Evolutionary conservation across 371 early-diverging fungal genomes (phyloP), one percentile per base, ranked within the genome.

Genomic region (Umbelopsis sp.): DNA sequence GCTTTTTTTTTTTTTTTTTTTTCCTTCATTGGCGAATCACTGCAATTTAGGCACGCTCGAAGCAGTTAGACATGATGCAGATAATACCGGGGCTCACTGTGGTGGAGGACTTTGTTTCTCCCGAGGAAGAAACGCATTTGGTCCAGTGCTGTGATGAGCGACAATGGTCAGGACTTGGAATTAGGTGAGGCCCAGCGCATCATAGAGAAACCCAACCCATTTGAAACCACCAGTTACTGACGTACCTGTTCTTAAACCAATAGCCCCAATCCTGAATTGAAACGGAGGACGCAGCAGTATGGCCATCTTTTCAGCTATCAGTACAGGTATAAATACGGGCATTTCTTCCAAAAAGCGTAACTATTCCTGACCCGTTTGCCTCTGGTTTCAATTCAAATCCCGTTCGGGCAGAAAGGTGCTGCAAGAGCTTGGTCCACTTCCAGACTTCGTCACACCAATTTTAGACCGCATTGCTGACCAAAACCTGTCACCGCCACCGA

Each of bases 261-360:
- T 48, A 83, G 81, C 24, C 92, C 91, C n/a, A 92, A 91, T 70
- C 90, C 91, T 53, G 91, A 93, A 72, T 74, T 93, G 76, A 85
- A 85, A 63, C 74, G 93, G 68, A 74, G 91, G 51, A 91, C 92
- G 11, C 92, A 91, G 72, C 91, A 91, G 65, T 92, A 90, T 72
- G 93, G 93, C 0, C 85, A 88, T 64, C 73, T 85, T 16, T 93
- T 92, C 63, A 87, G 86, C 57, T 93, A 90, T 76, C 83, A 87
- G 35, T 81, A 87, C 46, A 80, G 90, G 90, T 87, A 83, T 38
- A 67, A 35, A 57, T 57, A 7, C 62, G 25, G 64, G 41, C 25
- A 65, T 65, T 44, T 32, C 46, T 44, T 50, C 46, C 48, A 20
- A 44, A 37, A 50, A 35, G 24, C 45, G 35, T 52, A 52, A 44